Conservation (phyloP, 768 basidiomycete species). For the Termitomyces heimii region DNA sequence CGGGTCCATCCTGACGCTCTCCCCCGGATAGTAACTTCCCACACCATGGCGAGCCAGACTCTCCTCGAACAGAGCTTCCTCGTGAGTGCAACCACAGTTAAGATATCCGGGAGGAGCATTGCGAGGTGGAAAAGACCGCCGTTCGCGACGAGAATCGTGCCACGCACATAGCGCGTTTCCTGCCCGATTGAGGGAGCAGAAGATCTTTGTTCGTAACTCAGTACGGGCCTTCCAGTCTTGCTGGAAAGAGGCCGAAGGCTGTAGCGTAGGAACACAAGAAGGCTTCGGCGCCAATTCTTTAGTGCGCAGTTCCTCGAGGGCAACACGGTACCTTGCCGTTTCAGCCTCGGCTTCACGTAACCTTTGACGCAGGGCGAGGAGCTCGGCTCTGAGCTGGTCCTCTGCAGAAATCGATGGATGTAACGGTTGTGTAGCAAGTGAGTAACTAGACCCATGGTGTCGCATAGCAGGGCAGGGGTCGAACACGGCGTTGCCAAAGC, state of each 20-base stretch:
- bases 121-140: constrained; percentile 69
- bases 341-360: constrained; percentile 61
- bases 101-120: constrained; percentile 74
- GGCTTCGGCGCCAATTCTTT: not conserved
- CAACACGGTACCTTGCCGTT: constrained; percentile 40
- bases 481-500: constrained; percentile 9
- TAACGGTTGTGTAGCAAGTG: constrained; percentile 8
- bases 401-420: constrained; percentile 17
- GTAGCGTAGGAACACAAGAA: constrained; percentile 20
- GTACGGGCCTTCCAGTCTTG: constrained; percentile 69
- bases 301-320: constrained; percentile 21
- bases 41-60: constrained; percentile 73
- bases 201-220: constrained; percentile 60
- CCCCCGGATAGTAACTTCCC: constrained; percentile 79
- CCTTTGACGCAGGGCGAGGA: constrained; percentile 47
- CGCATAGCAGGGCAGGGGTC: constrained; percentile 10
- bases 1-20: constrained; percentile 85
- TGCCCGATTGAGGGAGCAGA: constrained; percentile 80
- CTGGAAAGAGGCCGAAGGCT: constrained; percentile 44
- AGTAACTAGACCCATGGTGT: constrained; percentile 11
- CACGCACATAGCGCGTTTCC: constrained; percentile 87
- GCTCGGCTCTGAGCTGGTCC: constrained; percentile 39
- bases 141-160: constrained; percentile 86
- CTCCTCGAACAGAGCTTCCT: constrained; percentile 85
- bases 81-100: constrained; percentile 83